phyloP scores from a whole-genome alignment of 495 filamentous ascomycete genomes.

The Penicillium roqueforti region DNA sequence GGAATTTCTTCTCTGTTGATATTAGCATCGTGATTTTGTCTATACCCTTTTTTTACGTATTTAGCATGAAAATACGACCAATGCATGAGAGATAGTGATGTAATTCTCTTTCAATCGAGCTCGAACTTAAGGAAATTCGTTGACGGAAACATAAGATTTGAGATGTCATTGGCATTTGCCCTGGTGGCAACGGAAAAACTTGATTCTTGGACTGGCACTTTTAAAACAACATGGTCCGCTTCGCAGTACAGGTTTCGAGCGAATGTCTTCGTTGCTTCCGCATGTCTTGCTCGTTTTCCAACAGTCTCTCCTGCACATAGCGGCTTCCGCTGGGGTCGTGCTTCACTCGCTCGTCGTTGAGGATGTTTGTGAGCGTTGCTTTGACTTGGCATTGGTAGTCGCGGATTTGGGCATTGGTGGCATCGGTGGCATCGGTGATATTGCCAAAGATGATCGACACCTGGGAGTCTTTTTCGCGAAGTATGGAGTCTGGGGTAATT shows the following conservation, averaged over 20 bases:
- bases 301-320: background rate
- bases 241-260: background rate
- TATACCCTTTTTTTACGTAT: conserved; percentile 20
- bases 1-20: conserved; percentile 5
- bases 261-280: conserved; percentile 2
- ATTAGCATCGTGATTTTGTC: conserved; percentile 20
- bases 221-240: background rate
- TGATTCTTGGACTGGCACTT: background rate
- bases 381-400: conserved; percentile 7
- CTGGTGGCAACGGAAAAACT: background rate
- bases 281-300: conserved; percentile 6
- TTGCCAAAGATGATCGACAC: background rate
- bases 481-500: background rate
- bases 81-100: background rate
- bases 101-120: background rate
- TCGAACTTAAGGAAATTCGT: background rate
- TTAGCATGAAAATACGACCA: conserved; percentile 14
- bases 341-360: conserved; percentile 9
- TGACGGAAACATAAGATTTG: background rate
- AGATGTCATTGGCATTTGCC: background rate
- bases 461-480: background rate
- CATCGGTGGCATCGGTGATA: background rate
- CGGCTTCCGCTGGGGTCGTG: conserved; percentile 4
- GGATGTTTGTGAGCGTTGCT: conserved; percentile 8
- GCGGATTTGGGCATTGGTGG: background rate